Base-by-base conservation (phyloP, 2,329 filamentous ascomycete species). In the Alternaria ethzedia region DNA sequence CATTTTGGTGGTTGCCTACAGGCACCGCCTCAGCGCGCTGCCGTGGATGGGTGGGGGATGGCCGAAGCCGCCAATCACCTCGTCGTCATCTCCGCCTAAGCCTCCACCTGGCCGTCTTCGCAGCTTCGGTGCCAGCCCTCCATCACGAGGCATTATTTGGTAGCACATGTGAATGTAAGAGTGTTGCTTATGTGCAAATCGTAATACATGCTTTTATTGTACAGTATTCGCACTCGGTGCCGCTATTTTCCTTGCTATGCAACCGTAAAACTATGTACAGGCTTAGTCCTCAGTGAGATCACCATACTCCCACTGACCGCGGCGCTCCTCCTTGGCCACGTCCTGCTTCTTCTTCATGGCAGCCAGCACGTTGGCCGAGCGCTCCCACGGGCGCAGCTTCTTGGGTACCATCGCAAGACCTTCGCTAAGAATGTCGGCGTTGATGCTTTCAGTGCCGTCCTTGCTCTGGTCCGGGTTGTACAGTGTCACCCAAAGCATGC, bases 251-350 rank as follows among this genome's bases (percentile, higher is more conserved):
- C 17, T 7, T 36, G 28, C 17, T 51, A 8, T 26, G 23, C 25
- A 30, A 32, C 25, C 12, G n/a, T 3, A 32, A 8, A 8, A 32
- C 23, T 43, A 49, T 20, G n/a, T 43, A n/a, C 12, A 45, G 32
- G 44, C 25, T 59, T 72, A 72, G 52, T 74, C 78, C 70, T 97
- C 94, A 13, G 93, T 97, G 76, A 97, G 86, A 80, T 98, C 96
- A 71, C 96, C 96, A 81, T 98, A 99, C 86, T 99, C 96, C 94
- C 95, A 99, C 87, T 97, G 96, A 46, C 96, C 96, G 70, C 89
- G 85, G 66, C 94, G 88, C 61, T 90, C 89, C 59, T 87, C 84
- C 87, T 96, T 97, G 5, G 95, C 95, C 79, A 90, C 86, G 36
- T 86, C 85, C 84, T 97, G 91, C 55, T 91, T 87, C 79, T 91